Conservation (phyloP, 108 stramenopile species). For the Pseudonitzschia delicatissima region DNA sequence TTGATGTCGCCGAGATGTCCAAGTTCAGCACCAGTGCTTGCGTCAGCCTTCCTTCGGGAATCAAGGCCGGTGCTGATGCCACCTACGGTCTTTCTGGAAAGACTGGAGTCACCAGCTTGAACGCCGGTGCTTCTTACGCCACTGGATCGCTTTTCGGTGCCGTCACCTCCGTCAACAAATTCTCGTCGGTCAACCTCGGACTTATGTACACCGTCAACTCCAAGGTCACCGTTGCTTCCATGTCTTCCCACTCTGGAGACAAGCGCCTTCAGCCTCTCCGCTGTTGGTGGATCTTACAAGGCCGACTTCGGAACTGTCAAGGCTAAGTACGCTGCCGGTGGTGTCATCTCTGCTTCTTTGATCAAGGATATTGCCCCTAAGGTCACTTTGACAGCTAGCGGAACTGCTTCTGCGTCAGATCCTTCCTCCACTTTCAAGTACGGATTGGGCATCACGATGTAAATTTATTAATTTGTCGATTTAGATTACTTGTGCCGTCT, state of each 20-base stretch:
- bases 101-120: constrained; percentile 71
- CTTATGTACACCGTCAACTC: constrained; percentile 84
- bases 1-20: constrained; percentile 84
- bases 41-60: constrained; percentile 67
- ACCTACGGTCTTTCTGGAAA: constrained; percentile 85
- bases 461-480: constrained; percentile 33
- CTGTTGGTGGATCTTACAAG: constrained; percentile 80
- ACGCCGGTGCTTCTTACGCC: constrained; percentile 78
- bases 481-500: no score
- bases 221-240: constrained; percentile 73
- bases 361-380: constrained; percentile 84
- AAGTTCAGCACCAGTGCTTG: constrained; percentile 78
- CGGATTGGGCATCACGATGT: constrained; percentile 82
- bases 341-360: constrained; percentile 69
- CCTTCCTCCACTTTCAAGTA: constrained; percentile 77
- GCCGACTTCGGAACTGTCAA: constrained; percentile 77
- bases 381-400: constrained; percentile 84
- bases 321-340: constrained; percentile 81
- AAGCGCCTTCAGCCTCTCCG: constrained; percentile 61
- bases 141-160: constrained; percentile 75
- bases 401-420: constrained; percentile 70
- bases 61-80: constrained; percentile 80
- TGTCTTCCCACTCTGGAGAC: constrained; percentile 74
- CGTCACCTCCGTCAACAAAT: constrained; percentile 73
- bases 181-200: constrained; percentile 73